phyloP scores from a whole-genome alignment of 2,329 filamentous ascomycete genomes.

The Zymoseptoria passerinii region DNA sequence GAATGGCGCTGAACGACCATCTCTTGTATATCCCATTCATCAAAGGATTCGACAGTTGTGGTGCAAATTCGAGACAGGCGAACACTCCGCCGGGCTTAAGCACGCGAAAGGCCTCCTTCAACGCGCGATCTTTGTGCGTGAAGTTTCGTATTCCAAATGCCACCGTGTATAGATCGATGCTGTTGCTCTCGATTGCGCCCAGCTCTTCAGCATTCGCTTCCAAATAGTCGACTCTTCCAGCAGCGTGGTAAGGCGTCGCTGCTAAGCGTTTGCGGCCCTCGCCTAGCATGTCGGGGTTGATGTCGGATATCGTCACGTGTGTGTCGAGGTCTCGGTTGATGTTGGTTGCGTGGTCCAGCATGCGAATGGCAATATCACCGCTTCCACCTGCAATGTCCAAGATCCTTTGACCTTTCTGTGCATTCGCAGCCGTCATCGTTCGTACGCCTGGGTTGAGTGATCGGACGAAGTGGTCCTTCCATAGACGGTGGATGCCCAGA shows the following conservation, averaged over 20 bases:
- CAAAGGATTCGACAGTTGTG: slow-evolving; percentile 65
- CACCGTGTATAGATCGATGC: slow-evolving; percentile 92
- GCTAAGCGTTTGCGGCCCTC: slow-evolving; percentile 76
- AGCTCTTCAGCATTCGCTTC: slow-evolving; percentile 85
- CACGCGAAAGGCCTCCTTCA: slow-evolving; percentile 77
- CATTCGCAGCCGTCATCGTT: slow-evolving; percentile 33
- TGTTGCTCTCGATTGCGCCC: slow-evolving; percentile 54
- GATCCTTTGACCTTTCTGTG: slow-evolving; percentile 55
- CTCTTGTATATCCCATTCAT: slow-evolving; percentile 85
- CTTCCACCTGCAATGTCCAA: slow-evolving; percentile 96
- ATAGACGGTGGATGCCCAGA: slow-evolving; percentile 87
- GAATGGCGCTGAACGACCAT: slow-evolving; percentile 93
- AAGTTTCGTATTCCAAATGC: slow-evolving; percentile 98
- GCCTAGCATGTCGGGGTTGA: slow-evolving; percentile 88
- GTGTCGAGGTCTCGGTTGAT: slow-evolving; percentile 73
- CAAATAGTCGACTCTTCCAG: slow-evolving; percentile 58
- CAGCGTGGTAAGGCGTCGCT: slow-evolving; percentile 50
- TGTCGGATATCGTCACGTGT: slow-evolving; percentile 85
- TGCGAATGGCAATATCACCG: slow-evolving; percentile 93
- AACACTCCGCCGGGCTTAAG: slow-evolving; percentile 93
- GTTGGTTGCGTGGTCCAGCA: slow-evolving; percentile 77
- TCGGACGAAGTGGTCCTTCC: slow-evolving; percentile 95
- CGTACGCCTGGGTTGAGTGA: slow-evolving; percentile 72
- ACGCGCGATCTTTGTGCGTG: slow-evolving; percentile 75
- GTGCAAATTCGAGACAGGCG: slow-evolving; percentile 87